Base-by-base conservation (phyloP, 495 filamentous ascomycete species). In the Talaromyces liani region DNA sequence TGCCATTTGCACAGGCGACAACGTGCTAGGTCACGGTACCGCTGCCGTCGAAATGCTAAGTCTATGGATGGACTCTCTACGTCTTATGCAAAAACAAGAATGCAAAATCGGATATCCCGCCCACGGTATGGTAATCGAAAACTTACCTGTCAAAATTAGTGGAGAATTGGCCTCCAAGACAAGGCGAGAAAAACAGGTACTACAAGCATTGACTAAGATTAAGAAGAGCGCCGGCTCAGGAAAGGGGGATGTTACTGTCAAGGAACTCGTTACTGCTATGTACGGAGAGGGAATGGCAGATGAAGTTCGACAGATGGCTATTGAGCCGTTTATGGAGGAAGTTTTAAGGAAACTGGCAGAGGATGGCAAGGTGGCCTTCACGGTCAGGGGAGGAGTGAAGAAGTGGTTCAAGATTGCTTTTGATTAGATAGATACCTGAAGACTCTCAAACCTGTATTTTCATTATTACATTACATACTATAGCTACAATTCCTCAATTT, bases 1-100 rank as follows among this genome's bases (percentile, higher is more conserved):
- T 63, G 90, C 88, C 29, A 77, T 96, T 76, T 93, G 95, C 75
- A 93, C 91, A 0, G 92, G 90, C 8, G 92, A 96, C 70, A 95
- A 79, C 64, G 62, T 80, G 5, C 75, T 82, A 1, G 78, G 77
- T 0, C 77, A 82, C 62, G 79, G 79, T n/a, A 68, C 66, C 34
- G 64, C 62, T 53, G 73, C 65, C 16, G 71, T 76, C 1, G 77
- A 80, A 61, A 64, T 78, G 2, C 72, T 82, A 0, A 68, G 70
- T 7, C 54, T 51, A 6, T 80, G 70, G 27, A 80, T 80, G 77
- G 61, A 64, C 10, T 72, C 60, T 7, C 67, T 81, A 8, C 60
- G 62, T 1, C 61, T 33, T 1, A 79, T 80, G 72, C 64, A 64
- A 3, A 33, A 34, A 2, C 73, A 74, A 5, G 54, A 64, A 0